phyloP scores from a whole-genome alignment of 768 basidiomycete species.

The Lactifluus volemus region DNA sequence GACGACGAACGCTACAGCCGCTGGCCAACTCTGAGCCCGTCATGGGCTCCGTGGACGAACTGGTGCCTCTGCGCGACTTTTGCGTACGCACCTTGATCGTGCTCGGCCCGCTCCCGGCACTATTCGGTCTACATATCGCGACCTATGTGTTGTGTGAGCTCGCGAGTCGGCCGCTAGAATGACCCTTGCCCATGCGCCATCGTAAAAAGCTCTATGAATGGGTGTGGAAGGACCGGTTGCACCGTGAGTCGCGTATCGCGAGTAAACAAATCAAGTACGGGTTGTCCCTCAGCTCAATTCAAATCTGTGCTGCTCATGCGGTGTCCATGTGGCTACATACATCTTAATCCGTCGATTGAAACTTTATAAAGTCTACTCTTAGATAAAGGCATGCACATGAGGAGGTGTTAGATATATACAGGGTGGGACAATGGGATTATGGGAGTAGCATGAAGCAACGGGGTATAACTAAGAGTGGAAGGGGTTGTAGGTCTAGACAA shows the following conservation, averaged over 20 bases:
- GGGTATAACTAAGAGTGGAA: too few relatives aligned
- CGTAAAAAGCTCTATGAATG: slow-evolving; percentile 78
- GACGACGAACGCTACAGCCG: slow-evolving; percentile 80
- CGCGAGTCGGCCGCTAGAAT: slow-evolving; percentile 72
- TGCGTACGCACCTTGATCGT: slow-evolving; percentile 91
- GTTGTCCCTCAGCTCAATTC: too few relatives aligned
- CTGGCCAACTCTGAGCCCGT: slow-evolving; percentile 87
- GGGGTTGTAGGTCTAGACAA: too few relatives aligned
- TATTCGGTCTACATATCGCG: slow-evolving; percentile 87
- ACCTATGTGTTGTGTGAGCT: slow-evolving; percentile 84
- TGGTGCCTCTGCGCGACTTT: slow-evolving; percentile 88
- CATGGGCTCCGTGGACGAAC: slow-evolving; percentile 82
- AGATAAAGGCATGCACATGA: too few relatives aligned
- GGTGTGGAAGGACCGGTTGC: slow-evolving; percentile 66
- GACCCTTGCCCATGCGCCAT: slow-evolving; percentile 81
- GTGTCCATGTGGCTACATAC: too few relatives aligned
- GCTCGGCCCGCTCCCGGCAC: slow-evolving; percentile 76
- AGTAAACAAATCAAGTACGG: slow-evolving; percentile 48
- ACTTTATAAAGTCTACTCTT: too few relatives aligned
- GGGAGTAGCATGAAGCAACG: too few relatives aligned
- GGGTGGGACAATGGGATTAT: too few relatives aligned
- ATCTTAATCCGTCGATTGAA: too few relatives aligned
- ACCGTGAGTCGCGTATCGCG: slow-evolving; percentile 61
- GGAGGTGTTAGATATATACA: too few relatives aligned
- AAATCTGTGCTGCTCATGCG: too few relatives aligned